These are phyloP conservation scores for Solanum aculeatissimum DNA, from an alignment of 305 asterid genomes.

Conservation along the genomic window DNA sequence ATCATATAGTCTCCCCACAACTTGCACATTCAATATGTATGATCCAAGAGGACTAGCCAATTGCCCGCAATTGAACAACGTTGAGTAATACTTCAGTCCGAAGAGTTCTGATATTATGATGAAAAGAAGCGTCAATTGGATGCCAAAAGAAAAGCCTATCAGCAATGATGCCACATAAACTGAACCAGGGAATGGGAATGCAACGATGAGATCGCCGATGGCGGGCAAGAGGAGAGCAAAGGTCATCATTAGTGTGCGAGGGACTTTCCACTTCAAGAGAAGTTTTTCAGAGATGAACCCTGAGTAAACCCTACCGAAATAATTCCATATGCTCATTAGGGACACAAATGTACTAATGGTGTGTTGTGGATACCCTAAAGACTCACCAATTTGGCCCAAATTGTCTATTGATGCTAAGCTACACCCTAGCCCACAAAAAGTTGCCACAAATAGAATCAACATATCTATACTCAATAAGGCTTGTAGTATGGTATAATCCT, in stretches of 20 bases:
- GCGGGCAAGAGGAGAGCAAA: constrained; percentile 16
- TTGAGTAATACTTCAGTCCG: constrained; percentile 29
- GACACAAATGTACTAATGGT: constrained; percentile 40
- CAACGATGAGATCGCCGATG: constrained; percentile 26
- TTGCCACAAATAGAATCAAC: constrained; percentile 29
- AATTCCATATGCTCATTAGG: constrained; percentile 38
- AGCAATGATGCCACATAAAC: constrained; percentile 25
- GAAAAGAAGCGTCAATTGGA: constrained; percentile 25
- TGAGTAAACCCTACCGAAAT: constrained; percentile 28
- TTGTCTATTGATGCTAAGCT: constrained; percentile 39
- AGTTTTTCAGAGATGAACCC: constrained; percentile 26
- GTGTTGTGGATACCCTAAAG: constrained; percentile 25
- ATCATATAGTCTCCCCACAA: constrained; percentile 34
- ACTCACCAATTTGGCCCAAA: constrained; percentile 45
- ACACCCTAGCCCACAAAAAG: constrained; percentile 36
- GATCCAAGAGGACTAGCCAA: constrained; percentile 40
- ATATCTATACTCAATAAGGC: constrained; percentile 35
- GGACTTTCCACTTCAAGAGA: constrained; percentile 18
- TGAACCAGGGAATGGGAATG: constrained; percentile 20
- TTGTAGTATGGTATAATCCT: constrained; percentile 36
- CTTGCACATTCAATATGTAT: constrained; percentile 26
- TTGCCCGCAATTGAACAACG: constrained; percentile 33
- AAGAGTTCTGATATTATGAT: constrained; percentile 29
- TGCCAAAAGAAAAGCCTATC: constrained; percentile 31
- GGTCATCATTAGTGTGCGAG: constrained; percentile 34